Conservation (phyloP, 179 eudicot species). For the Vitellaria paradoxa region DNA sequence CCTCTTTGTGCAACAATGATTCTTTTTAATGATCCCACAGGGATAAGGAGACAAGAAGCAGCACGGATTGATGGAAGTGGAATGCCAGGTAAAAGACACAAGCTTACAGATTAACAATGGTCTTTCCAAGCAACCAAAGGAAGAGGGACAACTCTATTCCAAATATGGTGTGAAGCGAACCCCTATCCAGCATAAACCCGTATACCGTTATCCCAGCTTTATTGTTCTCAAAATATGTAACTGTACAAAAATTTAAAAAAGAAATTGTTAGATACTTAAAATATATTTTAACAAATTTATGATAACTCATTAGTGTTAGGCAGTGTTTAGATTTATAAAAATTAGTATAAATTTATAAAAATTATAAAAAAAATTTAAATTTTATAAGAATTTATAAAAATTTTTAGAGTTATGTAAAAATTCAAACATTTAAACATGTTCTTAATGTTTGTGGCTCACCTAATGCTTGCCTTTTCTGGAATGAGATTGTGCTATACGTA, state of each 20-base stretch:
- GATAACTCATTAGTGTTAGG: no score
- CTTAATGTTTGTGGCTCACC: constrained; percentile 35
- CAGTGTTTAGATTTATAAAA: no score
- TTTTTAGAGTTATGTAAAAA: no score
- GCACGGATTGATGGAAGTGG: background rate
- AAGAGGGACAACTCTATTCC: constrained; percentile 80
- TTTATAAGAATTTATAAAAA: no score
- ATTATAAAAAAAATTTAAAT: no score
- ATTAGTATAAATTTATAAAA: no score
- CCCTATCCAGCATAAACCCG: constrained; percentile 85
- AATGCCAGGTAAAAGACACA: background rate
- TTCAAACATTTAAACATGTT: no score
- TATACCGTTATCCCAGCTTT: constrained; percentile 84
- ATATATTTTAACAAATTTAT: background rate
- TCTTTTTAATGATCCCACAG: no score
- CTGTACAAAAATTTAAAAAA: constrained; percentile 28
- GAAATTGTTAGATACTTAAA: background rate
- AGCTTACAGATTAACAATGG: constrained; percentile 51
- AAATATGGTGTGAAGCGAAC: constrained; percentile 77
- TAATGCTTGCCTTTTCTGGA: constrained; percentile 90
- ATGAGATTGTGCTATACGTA: constrained; percentile 70
- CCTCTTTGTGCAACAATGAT: no score
- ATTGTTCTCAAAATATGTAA: constrained; percentile 90
- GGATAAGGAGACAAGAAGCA: no score
- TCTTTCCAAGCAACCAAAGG: constrained; percentile 89